Evolutionary conservation across 176 grass and related monocot species (phyloP), one percentile per base, ranked within the genome.

Genomic region (Triticum aestivum): DNA sequence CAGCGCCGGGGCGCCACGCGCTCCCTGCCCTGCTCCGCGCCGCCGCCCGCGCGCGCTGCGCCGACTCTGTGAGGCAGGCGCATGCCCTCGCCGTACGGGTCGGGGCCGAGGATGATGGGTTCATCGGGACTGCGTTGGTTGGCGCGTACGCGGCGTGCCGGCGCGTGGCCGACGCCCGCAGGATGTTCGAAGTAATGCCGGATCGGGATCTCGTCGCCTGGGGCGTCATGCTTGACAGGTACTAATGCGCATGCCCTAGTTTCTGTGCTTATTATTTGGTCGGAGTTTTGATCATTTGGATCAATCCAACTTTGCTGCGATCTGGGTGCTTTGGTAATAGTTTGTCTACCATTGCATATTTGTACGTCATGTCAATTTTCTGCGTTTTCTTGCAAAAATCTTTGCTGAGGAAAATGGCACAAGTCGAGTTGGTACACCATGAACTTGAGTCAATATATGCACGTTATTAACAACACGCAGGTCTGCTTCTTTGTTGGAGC

Each of bases 221-320:
- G 96, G 79, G 90, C 49, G 91, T 95, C 56, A 94, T 98, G 91
- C 87, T 95, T 69, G 90, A 95, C 24, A 47, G 93, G 91, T 98
- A 59, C 56, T 59, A 94, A 80, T 14, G 33, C 17, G 5, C 15
- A 12, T 59, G 0, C 3, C 9, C 73, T 21, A 2, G 15, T 11
- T 35, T 17, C 3, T 3, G 37, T 83, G 24, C 20, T 59, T 66
- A 9, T 70, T 61, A 4, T 47, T 32, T 18, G 64, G 9, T 42
- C 64, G 34, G 10, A 58, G 12, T 30, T 75, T n/a, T 7, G 2
- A 11, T 61, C 30, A 73, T 17, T 54, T 54, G 1, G 15, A 54
- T 23, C 64, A 52, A 61, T 76, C 65, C 35, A 27, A 26, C 30
- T 88, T 88, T 41, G 62, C 27, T 81, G 49, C 20, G 17, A 32